Evolutionary conservation across 768 basidiomycete species (phyloP).

Genomic region (Porphyrellus cyaneotinctus): DNA sequence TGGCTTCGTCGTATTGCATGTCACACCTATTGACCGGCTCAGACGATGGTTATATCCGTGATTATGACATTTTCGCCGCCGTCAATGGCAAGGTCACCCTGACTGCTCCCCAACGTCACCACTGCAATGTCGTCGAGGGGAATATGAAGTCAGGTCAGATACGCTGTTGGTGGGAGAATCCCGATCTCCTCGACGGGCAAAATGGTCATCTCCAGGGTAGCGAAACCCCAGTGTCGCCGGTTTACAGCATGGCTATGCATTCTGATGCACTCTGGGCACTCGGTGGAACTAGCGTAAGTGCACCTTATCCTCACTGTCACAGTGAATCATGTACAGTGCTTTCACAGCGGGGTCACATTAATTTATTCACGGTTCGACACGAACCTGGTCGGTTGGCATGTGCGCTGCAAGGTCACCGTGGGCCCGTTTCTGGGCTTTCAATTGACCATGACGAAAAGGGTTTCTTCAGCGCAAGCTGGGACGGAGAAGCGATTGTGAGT

Average conservation of each 20-base stretch:
- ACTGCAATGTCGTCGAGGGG: slow-evolving; percentile 88
- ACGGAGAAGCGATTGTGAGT: slow-evolving; percentile 81
- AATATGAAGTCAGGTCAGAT: slow-evolving; percentile 86
- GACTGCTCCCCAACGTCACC: slow-evolving; percentile 83
- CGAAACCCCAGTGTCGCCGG: slow-evolving; percentile 58
- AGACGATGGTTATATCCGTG: slow-evolving; percentile 89
- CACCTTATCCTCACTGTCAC: slow-evolving; percentile 14
- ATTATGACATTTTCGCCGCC: slow-evolving; percentile 87
- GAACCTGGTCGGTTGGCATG: slow-evolving; percentile 79
- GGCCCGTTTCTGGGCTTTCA: slow-evolving; percentile 81
- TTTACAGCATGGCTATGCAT: slow-evolving; percentile 89
- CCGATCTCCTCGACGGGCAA: slow-evolving; percentile 22
- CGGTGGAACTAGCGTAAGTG: slow-evolving; percentile 77
- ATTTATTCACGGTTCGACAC: slow-evolving; percentile 89
- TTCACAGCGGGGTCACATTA: slow-evolving; percentile 79
- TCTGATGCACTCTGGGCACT: slow-evolving; percentile 92
- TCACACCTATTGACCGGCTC: slow-evolving; percentile 87
- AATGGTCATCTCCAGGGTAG: slow-evolving; percentile 38
- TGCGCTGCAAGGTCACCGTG: slow-evolving; percentile 62
- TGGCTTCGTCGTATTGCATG: slow-evolving; percentile 83
- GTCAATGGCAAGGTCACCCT: slow-evolving; percentile 86
- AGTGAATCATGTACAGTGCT: slow-evolving; percentile 15
- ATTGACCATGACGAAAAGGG: slow-evolving; percentile 80
- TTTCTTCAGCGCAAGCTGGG: slow-evolving; percentile 92
- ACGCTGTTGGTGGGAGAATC: slow-evolving; percentile 89